Base-by-base conservation (phyloP, 495 filamentous ascomycete genomes). In the Lichenothelia convexa region DNA sequence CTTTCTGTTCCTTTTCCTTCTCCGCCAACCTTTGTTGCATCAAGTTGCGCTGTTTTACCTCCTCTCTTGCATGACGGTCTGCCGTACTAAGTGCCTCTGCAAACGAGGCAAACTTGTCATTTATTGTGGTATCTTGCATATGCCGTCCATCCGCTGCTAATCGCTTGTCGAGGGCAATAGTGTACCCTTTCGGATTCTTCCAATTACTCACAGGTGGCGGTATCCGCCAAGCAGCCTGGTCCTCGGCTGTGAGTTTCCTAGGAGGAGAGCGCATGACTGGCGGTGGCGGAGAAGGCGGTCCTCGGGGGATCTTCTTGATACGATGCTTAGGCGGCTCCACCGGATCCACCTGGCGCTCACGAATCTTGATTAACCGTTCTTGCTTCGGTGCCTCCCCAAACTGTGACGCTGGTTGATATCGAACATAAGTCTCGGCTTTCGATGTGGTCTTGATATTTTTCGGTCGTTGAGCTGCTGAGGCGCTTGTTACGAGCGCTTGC, bases 181-280 rank as follows among this genome's bases (percentile, higher is more conserved):
- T 99, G 47, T 93, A 99, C 50, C 89, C 89, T 60, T 93, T 94
- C 0, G 87, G 81, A 49, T 99, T 99, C 70, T 99, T 99, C 89
- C 89, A 99, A 54, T 94, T 93, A 12, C 81, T 91, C 2, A 99
- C 78, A 0, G 91, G 78, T 0, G 89, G 87, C 1, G 89, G 85
- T 22, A 97, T 92, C 42, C 75, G 82, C 89, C 89, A 97, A 11
- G 78, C 80, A 56, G 94, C 89, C 58, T 95, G 91, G 46, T 99
- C 89, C 53, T 87, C 87, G 8, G 89, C 89, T 0, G 91, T 95
- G 18, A 97, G 68, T 55, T 95, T 95, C 41, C 89, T 64, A 2
- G 89, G 86, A 15, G 89, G 89, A 3, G 83, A 93, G 47, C 93
- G 91, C 73, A 99, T 82, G 29, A 99, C 70, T 3, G 89, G 91